Evolutionary conservation across 805 yeast genomes (phyloP), one percentile per base, ranked within the genome.

Genomic region (Monosporozyma aerobia): DNA sequence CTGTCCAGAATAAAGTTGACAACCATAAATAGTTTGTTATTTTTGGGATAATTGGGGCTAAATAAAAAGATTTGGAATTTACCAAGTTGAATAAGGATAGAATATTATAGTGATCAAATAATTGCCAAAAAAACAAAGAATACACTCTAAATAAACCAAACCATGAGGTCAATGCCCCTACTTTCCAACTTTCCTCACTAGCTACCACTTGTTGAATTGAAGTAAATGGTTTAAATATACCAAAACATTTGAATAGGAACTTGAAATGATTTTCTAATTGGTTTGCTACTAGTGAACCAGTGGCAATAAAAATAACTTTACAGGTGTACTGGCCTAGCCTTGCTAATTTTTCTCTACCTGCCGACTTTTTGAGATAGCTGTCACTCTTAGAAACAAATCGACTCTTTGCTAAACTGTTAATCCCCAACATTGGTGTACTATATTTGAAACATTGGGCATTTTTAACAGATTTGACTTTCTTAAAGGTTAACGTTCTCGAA

Each of bases 341-440:
- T 27, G 51, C 46, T 23, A 49, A 14, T 30, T 49, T 49, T 22
- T 49, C 41, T 49, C 51, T 49, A 22, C 51, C 51, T 5, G 25
- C 25, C 3, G 45, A 43, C 19, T 23, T 23, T 5, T 29, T 23
- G 10, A 43, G 45, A 10, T 23, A 43, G 23, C 19, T 43, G 14
- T 10, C 25, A 23, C 45, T 43, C 30, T 43, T 23, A 11, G n/a
- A 11, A 14, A 43, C 30, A 10, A 43, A 43, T 14, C 9, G 29
- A 22, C 25, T 39, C 25, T 39, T 39, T 16, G 25, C 25, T 11
- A 35, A 11, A 35, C 16, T 35, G 19, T 35, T 35, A 2, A 35
- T 13, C n/a, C n/a, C 39, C 16, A 35, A 35, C 39, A 35, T 35
- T 35, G 7, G n/a, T 13, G 10, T 4, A 11, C 14, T 32, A 32